Conservation (phyloP, 192 early-diverging fungal species). For the Linnemannia zychae region DNA sequence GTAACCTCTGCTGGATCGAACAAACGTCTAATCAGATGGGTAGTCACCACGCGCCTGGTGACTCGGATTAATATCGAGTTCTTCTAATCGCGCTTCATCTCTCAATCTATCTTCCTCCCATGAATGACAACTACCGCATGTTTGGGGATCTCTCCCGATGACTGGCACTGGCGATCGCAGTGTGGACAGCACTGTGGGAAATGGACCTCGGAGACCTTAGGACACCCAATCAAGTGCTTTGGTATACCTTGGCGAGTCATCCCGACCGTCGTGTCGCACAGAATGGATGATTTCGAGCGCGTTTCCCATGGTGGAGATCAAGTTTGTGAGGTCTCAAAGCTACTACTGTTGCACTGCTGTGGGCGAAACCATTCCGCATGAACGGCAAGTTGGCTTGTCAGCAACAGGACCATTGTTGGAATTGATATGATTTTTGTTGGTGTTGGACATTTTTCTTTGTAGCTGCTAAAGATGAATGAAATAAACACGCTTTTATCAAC, state of each 20-base stretch:
- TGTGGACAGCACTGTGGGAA: slow-evolving; percentile 15
- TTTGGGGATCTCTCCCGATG: not conserved
- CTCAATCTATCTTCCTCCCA: slow-evolving; percentile 16
- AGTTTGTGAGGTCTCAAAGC: not conserved
- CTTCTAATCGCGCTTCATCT: slow-evolving; percentile 2
- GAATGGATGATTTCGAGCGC: slow-evolving; percentile 11
- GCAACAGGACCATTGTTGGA: not conserved
- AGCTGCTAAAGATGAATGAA: slow-evolving; percentile 8
- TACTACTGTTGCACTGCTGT: too few species aligned
- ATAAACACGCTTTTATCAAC: too few species aligned
- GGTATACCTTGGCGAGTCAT: slow-evolving; percentile 15
- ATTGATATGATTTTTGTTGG: not conserved
- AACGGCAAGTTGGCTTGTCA: not conserved
- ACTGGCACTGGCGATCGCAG: slow-evolving; percentile 7
- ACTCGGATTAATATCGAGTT: slow-evolving; percentile 15
- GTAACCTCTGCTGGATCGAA: slow-evolving; percentile 19
- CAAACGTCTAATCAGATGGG: not conserved
- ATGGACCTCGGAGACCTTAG: not conserved
- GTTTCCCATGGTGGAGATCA: not conserved
- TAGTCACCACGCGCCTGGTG: slow-evolving; percentile 8
- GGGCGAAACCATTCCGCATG: slow-evolving; percentile 5
- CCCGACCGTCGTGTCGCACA: slow-evolving; percentile 12
- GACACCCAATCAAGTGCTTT: slow-evolving; percentile 7
- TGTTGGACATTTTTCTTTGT: slow-evolving; percentile 11
- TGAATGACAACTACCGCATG: slow-evolving; percentile 3